phyloP scores from a whole-genome alignment of 2,329 filamentous ascomycete species.

The Colletotrichum ledebouriae region DNA sequence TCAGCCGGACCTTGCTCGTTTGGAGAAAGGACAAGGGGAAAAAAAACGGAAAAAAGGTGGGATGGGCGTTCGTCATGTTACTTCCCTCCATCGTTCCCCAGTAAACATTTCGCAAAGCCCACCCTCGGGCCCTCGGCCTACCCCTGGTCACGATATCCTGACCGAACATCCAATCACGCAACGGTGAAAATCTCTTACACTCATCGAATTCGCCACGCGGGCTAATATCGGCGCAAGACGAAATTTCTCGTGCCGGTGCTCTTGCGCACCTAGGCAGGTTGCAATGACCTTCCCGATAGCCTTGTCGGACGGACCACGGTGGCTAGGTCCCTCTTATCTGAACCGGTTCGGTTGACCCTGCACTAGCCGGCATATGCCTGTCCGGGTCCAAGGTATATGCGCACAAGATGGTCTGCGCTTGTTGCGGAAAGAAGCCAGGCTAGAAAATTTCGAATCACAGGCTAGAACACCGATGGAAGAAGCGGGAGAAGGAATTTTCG shows the following conservation, averaged over 20 bases:
- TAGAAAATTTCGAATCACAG: not conserved
- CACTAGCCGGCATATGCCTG: too few relatives aligned
- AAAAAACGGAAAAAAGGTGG: not conserved
- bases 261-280: not conserved
- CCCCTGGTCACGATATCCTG: not conserved
- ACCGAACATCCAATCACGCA: not conserved
- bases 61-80: not conserved
- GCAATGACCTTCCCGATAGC: too few relatives aligned
- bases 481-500: too few relatives aligned
- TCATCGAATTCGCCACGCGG: slow-evolving; percentile 19
- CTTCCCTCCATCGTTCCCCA: not conserved
- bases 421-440: too few relatives aligned
- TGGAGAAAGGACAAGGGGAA: not conserved
- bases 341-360: too few relatives aligned
- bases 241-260: not conserved
- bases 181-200: not conserved
- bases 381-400: not conserved
- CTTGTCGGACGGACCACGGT: not conserved
- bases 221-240: slow-evolving; percentile 22
- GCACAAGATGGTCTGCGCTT: not conserved
- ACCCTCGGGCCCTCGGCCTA: not conserved
- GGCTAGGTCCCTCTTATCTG: too few relatives aligned
- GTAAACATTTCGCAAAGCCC: slow-evolving; percentile 3
- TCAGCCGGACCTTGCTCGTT: slow-evolving; percentile 15
- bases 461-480: too few relatives aligned